A percentile compares a stretch with the other conserved stretches of the same genome.
phyloP scores from a whole-genome alignment of 768 basidiomycete genomes.

The Rhodotorula kratochvilovae region DNA sequence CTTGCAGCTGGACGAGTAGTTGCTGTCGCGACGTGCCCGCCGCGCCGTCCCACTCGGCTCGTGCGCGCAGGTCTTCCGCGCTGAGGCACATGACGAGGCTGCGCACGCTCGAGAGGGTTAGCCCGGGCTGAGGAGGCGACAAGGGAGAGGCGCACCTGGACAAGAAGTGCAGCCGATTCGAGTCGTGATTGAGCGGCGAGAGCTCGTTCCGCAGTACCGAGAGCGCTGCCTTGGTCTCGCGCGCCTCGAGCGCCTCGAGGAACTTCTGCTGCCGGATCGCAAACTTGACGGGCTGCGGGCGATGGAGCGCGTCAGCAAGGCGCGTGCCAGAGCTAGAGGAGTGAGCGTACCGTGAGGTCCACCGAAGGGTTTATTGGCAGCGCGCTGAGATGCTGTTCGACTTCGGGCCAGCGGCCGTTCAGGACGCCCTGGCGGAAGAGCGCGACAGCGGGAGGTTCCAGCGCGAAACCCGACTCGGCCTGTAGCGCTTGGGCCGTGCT shows the following conservation, averaged over 20 bases:
- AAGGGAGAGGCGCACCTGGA: slow-evolving; percentile 62
- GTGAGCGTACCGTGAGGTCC: slow-evolving; percentile 11
- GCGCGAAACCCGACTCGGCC: slow-evolving; percentile 50
- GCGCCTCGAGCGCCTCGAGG: slow-evolving; percentile 79
- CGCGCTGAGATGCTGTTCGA: slow-evolving; percentile 36
- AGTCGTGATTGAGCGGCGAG: slow-evolving; percentile 71
- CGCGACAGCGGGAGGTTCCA: slow-evolving; percentile 45
- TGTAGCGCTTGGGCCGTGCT: slow-evolving; percentile 48
- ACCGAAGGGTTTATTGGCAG: slow-evolving; percentile 38
- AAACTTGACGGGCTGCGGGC: slow-evolving; percentile 56
- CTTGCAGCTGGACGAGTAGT: slow-evolving; percentile 73
- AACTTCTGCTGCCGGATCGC: slow-evolving; percentile 93
- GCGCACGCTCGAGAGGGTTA: slow-evolving; percentile 18
- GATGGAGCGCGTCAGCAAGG: no score
- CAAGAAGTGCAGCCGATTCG: slow-evolving; percentile 75
- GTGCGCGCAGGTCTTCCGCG: slow-evolving; percentile 70
- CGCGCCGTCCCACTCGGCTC: slow-evolving; percentile 86
- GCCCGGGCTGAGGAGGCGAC: background rate
- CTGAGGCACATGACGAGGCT: slow-evolving; percentile 91
- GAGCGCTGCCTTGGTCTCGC: slow-evolving; percentile 73
- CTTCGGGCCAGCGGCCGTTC: slow-evolving; percentile 49
- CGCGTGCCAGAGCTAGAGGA: no score
- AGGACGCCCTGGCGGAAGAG: slow-evolving; percentile 48
- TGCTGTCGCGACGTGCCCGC: slow-evolving; percentile 68
- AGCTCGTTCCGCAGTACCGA: slow-evolving; percentile 81